Evolutionary conservation across 495 filamentous ascomycete genomes (phyloP).

Genomic region (Aspergillus leporis): DNA sequence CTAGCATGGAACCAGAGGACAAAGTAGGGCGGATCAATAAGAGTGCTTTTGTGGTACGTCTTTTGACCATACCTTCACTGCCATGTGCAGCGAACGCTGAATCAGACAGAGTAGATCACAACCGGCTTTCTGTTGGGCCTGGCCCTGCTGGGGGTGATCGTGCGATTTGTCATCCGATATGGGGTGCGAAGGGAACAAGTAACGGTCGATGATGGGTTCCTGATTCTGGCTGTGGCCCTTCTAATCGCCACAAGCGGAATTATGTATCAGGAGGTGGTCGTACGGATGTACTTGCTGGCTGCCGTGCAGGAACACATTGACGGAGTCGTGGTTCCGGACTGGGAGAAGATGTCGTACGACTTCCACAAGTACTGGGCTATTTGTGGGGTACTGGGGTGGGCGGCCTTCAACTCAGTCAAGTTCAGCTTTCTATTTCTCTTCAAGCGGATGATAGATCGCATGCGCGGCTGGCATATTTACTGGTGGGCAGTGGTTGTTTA

Average conservation of each 20-base stretch:
- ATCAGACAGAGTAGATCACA: background rate
- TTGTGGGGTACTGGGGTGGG: constrained; percentile 1
- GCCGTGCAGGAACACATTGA: background rate
- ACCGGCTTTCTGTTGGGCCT: background rate
- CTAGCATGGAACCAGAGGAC: background rate
- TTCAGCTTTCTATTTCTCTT: constrained; percentile 2
- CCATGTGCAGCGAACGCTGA: background rate
- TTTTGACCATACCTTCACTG: background rate
- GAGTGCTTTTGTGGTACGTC: background rate
- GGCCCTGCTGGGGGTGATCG: background rate
- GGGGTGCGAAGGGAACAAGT: background rate
- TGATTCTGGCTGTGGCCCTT: background rate
- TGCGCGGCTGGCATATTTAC: background rate
- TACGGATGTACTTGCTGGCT: background rate
- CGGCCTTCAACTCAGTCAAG: constrained; percentile 1
- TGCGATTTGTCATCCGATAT: background rate
- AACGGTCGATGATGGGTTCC: background rate
- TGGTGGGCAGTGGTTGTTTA: background rate
- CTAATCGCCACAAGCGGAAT: background rate
- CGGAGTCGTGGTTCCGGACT: background rate
- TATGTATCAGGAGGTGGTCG: constrained; percentile 2
- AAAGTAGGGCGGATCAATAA: background rate
- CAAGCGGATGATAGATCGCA: background rate
- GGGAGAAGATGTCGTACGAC: background rate
- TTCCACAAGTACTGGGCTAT: background rate